A percentile compares a stretch with the other conserved stretches of the same genome.
Conservation (phyloP, 202 grass and related monocot species). For the Schoenoplectus tabernaemontani region DNA sequence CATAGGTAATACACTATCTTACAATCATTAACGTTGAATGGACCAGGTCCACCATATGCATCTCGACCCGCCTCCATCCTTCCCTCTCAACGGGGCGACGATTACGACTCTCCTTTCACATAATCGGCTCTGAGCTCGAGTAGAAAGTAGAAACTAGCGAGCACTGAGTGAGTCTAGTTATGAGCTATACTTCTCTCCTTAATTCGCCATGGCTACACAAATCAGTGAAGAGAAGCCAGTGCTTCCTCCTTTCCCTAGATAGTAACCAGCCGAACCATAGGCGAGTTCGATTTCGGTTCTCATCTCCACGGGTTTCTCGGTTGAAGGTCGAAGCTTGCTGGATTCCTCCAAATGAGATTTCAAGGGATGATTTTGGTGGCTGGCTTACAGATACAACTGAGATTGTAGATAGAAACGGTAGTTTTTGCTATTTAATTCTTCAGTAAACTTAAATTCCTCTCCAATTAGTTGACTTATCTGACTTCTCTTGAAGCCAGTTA, state of each 20-base stretch:
- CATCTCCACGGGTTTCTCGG: not conserved
- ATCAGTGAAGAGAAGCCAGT: not conserved
- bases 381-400: slow-evolving; percentile 14
- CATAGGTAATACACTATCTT: not conserved
- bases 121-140: not conserved
- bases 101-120: too few species aligned
- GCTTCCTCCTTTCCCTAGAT: slow-evolving; percentile 2
- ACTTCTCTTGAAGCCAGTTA: not conserved
- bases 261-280: not conserved
- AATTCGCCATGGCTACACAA: slow-evolving; percentile 9
- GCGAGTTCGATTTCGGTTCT: not conserved
- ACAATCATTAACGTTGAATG: not conserved
- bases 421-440: not conserved
- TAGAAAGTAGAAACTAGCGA: not conserved
- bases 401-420: slow-evolving; percentile 31
- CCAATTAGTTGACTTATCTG: not conserved
- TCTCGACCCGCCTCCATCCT: not conserved
- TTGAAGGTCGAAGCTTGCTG: slow-evolving; percentile 23
- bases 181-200: slow-evolving; percentile 18
- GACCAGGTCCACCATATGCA: not conserved
- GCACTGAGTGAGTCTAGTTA: not conserved
- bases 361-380: slow-evolving; percentile 26
- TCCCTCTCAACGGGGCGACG: too few species aligned
- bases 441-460: slow-evolving; percentile 11
- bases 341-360: slow-evolving; percentile 9